phyloP scores from a whole-genome alignment of 225 moss, liverwort and hornwort genomes.

The Polytrichum commune region DNA sequence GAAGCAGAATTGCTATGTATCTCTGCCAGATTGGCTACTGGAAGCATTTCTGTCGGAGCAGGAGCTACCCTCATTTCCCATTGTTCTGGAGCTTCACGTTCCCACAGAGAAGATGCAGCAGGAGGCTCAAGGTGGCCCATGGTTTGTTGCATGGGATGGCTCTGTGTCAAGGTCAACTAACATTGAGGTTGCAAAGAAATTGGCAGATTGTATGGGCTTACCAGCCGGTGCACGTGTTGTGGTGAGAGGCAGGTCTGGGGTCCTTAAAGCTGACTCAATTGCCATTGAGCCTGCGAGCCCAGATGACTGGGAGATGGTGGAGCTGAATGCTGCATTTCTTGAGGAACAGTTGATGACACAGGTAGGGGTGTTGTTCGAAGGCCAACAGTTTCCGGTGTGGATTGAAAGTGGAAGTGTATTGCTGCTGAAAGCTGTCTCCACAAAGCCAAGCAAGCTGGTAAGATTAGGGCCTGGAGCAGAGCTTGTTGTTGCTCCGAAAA shows the following conservation, averaged over 20 bases:
- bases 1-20: conserved; percentile 81
- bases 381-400: conserved; percentile 93
- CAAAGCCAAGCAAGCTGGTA: conserved; percentile 80
- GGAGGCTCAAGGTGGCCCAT: conserved; percentile 30
- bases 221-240: conserved; percentile 58
- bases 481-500: conserved; percentile 90
- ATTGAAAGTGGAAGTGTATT: conserved; percentile 83
- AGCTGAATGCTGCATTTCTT: conserved; percentile 93
- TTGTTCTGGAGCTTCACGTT: conserved; percentile 78
- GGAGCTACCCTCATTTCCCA: conserved; percentile 66
- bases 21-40: conserved; percentile 68
- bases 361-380: conserved; percentile 87
- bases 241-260: conserved; percentile 72
- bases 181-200: conserved; percentile 80
- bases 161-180: conserved; percentile 71
- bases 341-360: conserved; percentile 91
- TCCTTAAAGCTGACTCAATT: conserved; percentile 69
- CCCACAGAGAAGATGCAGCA: conserved; percentile 25
- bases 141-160: conserved; percentile 95
- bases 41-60: conserved; percentile 64
- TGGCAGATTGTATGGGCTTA: conserved; percentile 81
- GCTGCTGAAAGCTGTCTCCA: conserved; percentile 74
- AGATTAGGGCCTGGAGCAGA: conserved; percentile 86
- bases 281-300: conserved; percentile 84
- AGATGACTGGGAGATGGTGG: conserved; percentile 99